These are phyloP conservation scores for Fraxinus platypoda DNA, from an alignment of 305 asterid genomes.

Conservation along the genomic window DNA sequence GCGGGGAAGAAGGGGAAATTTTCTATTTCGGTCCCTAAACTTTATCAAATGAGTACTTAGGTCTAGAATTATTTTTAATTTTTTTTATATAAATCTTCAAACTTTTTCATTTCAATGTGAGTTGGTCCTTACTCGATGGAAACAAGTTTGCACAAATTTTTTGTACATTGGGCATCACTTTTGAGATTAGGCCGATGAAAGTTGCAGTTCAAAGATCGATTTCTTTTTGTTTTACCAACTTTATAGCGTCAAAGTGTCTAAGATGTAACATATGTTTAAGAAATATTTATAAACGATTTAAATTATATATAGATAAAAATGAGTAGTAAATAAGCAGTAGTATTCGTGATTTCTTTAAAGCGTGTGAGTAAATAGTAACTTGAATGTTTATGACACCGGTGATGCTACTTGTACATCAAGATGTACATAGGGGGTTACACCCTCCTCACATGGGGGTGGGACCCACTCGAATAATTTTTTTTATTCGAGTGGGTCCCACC, in stretches of 20 bases:
- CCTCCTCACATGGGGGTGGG: no score
- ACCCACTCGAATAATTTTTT: no score
- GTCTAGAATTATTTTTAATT: not conserved
- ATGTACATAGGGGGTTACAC: no score
- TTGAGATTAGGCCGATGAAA: not conserved
- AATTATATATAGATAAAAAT: no score
- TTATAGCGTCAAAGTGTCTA: not conserved
- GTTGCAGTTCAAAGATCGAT: not conserved
- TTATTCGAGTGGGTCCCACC: no score
- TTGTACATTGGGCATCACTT: not conserved
- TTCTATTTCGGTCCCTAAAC: not conserved
- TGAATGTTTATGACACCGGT: no score
- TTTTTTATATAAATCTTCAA: not conserved
- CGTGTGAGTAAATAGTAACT: not conserved
- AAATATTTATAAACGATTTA: no score
- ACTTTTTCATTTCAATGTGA: not conserved
- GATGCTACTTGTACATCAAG: no score
- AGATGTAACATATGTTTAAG: no score
- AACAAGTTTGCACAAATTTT: not conserved
- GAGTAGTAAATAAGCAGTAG: no score
- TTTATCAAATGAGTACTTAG: not conserved
- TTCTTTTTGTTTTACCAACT: not conserved
- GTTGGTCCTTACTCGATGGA: not conserved
- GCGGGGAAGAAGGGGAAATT: not conserved
- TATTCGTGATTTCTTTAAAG: no score